Base-by-base conservation (phyloP, 345 rosid genomes). In the Garcia nutans region DNA sequence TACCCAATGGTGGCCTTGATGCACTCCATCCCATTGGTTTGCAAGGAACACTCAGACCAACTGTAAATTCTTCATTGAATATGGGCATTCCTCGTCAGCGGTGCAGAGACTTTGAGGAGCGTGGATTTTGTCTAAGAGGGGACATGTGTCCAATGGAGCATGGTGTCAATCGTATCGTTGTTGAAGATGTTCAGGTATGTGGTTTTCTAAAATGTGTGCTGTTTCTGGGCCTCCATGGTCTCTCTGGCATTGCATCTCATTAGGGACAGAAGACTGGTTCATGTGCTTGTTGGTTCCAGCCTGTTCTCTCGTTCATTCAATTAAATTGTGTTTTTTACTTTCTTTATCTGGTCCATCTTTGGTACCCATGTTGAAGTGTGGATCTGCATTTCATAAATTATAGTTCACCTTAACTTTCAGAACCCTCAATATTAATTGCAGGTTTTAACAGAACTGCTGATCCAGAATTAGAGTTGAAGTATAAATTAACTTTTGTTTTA, bases 61-160 rank as follows among this genome's bases (percentile, higher is more conserved):
- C 91, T 9, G 67, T 91, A 65, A 88, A 77, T 82, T 69, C 90
- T 76, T 82, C 92, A 52, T 79, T 91, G 73, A 89, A 80, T 85
- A 82, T 91, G 80, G 91, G 93, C 77, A 93, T 96, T 83, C 88
- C 90, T 76, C 88, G 87, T 62, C 96, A 92, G 65, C 78, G 94
- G 59, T 96, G 99, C 79, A 92, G 98, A 80, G 99, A 96, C 79
- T 96, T 93, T 86, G 99, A 96, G 84, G 99, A 96, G 79, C 98
- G 96, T 73, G 99, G 99, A 62, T 96, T 90, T 87, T 96, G 99
- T 87, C 86, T 96, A 54, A 88, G 97, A 89, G 98, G 99, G 59
- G 99, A 93, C 83, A 93, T 96, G 92, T 96, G 98, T 84, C 99
- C 97, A 10, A 92, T 96, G 99, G 99, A 96, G 93, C 99, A 96